A percentile compares a stretch with the other conserved stretches of the same genome.
Evolutionary conservation across 2,329 filamentous ascomycete species (phyloP).

Genomic region (Aspergillus novoparasiticus): DNA sequence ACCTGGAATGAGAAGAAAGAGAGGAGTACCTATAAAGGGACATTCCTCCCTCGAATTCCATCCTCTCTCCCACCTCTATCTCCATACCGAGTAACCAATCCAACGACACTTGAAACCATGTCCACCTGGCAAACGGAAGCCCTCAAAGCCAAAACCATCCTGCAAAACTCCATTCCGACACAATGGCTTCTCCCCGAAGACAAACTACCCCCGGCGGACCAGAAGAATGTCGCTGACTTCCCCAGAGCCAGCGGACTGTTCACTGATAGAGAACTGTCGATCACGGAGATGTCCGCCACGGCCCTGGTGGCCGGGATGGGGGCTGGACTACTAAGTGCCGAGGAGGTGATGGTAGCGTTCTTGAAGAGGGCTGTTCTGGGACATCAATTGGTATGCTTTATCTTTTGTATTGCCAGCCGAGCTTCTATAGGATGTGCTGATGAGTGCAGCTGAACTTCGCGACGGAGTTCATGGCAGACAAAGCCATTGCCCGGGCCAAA

Average conservation of each 20-base stretch:
- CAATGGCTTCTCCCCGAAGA: conserved; percentile 37
- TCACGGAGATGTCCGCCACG: conserved; percentile 51
- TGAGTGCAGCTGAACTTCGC: conserved; percentile 36
- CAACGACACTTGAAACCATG: conserved; percentile 18
- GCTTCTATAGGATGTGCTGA: not conserved
- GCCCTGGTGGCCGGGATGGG: conserved; percentile 32
- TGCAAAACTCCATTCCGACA: conserved; percentile 36
- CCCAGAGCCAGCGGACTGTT: conserved; percentile 52
- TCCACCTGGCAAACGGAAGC: conserved; percentile 35
- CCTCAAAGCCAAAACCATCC: conserved; percentile 36
- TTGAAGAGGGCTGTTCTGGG: conserved; percentile 37
- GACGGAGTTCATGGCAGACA: conserved; percentile 41
- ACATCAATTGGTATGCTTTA: conserved; percentile 30
- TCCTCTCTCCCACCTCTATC: not conserved
- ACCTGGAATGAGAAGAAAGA: not conserved
- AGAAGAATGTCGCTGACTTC: conserved; percentile 35
- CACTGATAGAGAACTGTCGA: conserved; percentile 50
- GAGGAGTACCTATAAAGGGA: not conserved
- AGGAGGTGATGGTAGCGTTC: conserved; percentile 37
- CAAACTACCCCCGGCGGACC: conserved; percentile 29
- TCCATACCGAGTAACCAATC: not conserved
- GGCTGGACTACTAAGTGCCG: conserved; percentile 29
- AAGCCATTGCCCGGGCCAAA: conserved; percentile 36
- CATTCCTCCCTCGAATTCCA: too few species aligned
- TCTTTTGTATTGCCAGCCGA: too few species aligned